Percentiles rank a stretch among this genome's conserved stretches.
These are phyloP conservation scores for Carpinus fangiana DNA, from an alignment of 306 rosid genomes.

Conservation along the genomic window DNA sequence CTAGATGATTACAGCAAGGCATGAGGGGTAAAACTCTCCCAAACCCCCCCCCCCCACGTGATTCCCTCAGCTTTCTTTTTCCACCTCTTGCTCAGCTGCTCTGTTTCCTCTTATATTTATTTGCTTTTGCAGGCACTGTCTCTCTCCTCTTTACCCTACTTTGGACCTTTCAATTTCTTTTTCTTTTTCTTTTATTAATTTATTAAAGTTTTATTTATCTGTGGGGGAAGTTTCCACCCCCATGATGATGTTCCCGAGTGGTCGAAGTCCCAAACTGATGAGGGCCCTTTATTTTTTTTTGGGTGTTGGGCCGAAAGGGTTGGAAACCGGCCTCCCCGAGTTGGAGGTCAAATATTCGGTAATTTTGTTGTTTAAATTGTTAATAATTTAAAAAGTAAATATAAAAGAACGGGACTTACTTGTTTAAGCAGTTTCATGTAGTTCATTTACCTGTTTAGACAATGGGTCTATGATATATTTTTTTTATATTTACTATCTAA, in stretches of 20 bases:
- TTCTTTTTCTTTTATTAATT: background rate
- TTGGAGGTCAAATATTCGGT: no score
- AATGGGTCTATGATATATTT: no score
- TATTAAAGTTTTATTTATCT: background rate
- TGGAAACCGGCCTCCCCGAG: background rate
- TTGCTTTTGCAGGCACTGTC: conserved; percentile 35
- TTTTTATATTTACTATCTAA: no score
- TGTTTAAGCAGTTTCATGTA: no score
- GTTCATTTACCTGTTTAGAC: no score
- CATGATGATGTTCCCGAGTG: conserved; percentile 20
- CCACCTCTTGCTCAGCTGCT: conserved; percentile 19
- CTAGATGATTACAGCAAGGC: conserved; percentile 40
- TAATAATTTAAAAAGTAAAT: no score
- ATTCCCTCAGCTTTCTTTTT: conserved; percentile 35
- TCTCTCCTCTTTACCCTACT: conserved; percentile 8
- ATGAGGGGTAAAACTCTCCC: conserved; percentile 34
- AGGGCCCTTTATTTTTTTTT: background rate
- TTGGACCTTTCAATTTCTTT: background rate
- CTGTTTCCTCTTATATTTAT: background rate
- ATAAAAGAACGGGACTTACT: no score
- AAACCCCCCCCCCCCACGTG: conserved; percentile 35
- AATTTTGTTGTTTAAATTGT: no score
- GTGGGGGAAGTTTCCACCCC: background rate
- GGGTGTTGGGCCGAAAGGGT: background rate
- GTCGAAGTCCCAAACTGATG: conserved; percentile 31